Percentiles rank a stretch among this genome's conserved stretches.
Conservation (phyloP, 257 asterid genomes). For the Misopates orontium region DNA sequence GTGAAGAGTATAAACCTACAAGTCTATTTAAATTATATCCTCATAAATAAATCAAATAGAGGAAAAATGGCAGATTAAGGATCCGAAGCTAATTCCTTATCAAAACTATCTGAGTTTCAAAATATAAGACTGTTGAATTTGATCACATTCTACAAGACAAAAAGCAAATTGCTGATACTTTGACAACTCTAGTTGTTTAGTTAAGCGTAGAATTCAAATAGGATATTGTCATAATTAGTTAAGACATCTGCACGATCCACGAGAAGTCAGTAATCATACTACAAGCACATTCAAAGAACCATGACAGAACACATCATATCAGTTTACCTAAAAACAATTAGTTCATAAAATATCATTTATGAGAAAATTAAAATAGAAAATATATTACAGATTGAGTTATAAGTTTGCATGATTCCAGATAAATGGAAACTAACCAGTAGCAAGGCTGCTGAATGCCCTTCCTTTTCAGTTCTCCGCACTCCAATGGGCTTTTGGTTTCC, state of each 20-base stretch:
- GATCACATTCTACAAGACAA: no score
- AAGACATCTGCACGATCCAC: conserved; percentile 30
- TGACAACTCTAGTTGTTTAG: no score
- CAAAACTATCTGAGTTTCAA: no score
- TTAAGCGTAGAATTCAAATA: conserved; percentile 1
- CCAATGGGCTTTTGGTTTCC: conserved; percentile 39
- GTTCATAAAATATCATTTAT: background rate
- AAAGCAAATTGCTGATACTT: no score
- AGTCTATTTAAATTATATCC: no score
- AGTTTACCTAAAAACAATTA: background rate
- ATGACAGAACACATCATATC: background rate
- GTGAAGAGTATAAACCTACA: no score
- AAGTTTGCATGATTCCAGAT: background rate
- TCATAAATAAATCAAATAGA: no score
- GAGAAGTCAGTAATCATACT: conserved; percentile 76
- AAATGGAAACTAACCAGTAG: conserved; percentile 58
- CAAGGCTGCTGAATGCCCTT: conserved; percentile 50
- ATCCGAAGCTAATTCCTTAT: no score
- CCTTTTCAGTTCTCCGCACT: conserved; percentile 40
- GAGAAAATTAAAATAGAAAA: background rate
- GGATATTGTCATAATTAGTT: background rate
- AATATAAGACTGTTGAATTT: no score
- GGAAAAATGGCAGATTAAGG: no score
- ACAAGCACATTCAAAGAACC: conserved; percentile 23
- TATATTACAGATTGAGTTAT: conserved; percentile 8